Conservation (phyloP, 2,329 filamentous ascomycete genomes). For the Diaporthe ilicicola region DNA sequence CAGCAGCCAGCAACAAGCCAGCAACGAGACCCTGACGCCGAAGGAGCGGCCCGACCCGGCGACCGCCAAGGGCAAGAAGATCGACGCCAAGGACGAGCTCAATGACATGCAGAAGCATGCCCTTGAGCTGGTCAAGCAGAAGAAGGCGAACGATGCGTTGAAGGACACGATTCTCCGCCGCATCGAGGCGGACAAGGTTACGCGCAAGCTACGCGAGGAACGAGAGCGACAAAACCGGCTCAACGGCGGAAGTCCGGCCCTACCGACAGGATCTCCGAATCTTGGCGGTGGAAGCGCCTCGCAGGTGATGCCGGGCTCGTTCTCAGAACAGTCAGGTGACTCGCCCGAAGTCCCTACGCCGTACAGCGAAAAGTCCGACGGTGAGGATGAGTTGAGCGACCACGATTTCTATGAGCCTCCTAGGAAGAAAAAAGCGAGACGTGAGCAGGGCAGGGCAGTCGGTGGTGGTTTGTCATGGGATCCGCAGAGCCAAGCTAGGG, state of each 20-base stretch:
- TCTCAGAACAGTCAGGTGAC: background rate
- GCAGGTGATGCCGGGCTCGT: background rate
- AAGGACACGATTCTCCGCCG: constrained; percentile 28
- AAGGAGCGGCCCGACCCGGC: background rate
- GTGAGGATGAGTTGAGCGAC: background rate
- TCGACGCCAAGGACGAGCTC: constrained; percentile 24
- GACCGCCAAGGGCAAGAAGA: background rate
- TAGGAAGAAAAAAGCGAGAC: background rate
- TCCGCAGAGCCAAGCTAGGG: background rate
- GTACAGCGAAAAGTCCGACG: too few relatives aligned
- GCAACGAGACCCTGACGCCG: constrained; percentile 12
- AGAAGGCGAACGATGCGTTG: constrained; percentile 27
- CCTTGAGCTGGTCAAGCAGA: constrained; percentile 25
- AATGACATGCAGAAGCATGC: constrained; percentile 31
- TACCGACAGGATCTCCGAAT: background rate
- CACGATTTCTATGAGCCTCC: background rate
- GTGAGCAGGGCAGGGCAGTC: background rate
- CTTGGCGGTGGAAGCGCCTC: background rate
- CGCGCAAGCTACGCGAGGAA: constrained; percentile 24
- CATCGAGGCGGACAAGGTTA: constrained; percentile 35
- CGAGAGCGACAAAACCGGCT: constrained; percentile 13
- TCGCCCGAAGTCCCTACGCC: background rate
- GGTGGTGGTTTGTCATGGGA: background rate
- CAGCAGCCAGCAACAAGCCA: background rate
- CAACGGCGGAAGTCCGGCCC: background rate